A percentile compares a stretch with the other conserved stretches of the same genome.
Conservation (phyloP, 2,329 filamentous ascomycete species). For the Trichoderma simmonsii region DNA sequence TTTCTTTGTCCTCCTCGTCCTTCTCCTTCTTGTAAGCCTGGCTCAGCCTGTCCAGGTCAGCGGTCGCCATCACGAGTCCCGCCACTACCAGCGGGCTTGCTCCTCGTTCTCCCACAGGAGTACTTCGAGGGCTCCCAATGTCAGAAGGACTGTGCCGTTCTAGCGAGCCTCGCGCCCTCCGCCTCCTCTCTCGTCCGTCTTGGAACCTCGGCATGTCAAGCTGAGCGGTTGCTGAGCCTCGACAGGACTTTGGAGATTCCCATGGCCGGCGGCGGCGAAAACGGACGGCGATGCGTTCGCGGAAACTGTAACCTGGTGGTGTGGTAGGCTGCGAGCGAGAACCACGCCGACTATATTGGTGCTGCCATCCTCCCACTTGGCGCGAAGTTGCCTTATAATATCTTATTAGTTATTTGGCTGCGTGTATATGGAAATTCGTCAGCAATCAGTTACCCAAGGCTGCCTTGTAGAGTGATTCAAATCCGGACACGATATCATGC, state of each 20-base stretch:
- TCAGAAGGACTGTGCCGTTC: slow-evolving; percentile 26
- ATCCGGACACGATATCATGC: slow-evolving; percentile 23
- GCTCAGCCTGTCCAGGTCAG: slow-evolving; percentile 34
- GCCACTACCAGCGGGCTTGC: slow-evolving; percentile 28
- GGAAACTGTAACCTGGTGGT: slow-evolving; percentile 25
- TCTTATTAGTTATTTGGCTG: background rate
- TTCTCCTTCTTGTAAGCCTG: background rate
- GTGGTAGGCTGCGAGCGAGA: slow-evolving; percentile 27
- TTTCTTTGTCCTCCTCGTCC: background rate
- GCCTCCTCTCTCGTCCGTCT: slow-evolving; percentile 31
- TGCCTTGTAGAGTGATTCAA: slow-evolving; percentile 5
- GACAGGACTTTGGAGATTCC: slow-evolving; percentile 24
- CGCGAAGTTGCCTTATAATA: background rate
- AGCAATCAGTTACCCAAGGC: background rate
- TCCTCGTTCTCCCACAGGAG: slow-evolving; percentile 23
- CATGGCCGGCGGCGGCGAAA: slow-evolving; percentile 28
- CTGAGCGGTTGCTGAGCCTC: slow-evolving; percentile 18
- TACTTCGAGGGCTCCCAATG: slow-evolving; percentile 22
- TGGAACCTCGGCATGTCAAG: slow-evolving; percentile 19
- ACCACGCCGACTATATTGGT: slow-evolving; percentile 20
- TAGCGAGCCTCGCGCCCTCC: slow-evolving; percentile 31
- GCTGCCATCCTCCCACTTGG: slow-evolving; percentile 16
- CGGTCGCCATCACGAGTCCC: slow-evolving; percentile 29
- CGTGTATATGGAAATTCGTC: background rate
- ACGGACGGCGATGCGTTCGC: slow-evolving; percentile 25